Base-by-base conservation (phyloP, 1,284 basidiomycete genomes). In the Rhodofomes roseus region DNA sequence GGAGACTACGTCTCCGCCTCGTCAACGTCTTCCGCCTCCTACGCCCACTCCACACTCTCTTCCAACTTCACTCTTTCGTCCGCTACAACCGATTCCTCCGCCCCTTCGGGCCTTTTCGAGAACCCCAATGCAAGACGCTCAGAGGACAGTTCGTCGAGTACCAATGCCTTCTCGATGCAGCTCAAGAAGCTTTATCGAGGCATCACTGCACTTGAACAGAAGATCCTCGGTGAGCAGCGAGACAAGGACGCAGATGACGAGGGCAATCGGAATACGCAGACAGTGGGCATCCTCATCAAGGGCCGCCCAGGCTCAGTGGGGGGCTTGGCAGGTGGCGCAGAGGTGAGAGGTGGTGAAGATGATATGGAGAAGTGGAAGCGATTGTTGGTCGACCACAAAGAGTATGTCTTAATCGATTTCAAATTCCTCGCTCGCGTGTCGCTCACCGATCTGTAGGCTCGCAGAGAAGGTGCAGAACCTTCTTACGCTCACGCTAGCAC, bases 381-480 rank as follows among this genome's bases (percentile, higher is more conserved):
- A 27, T 76, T 85, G 56, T 82, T 92, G 31, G 71, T 77, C 0
- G 84, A 89, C 69, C 90, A 93, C 71, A 92, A 92, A 71, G 76
- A 79, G 90, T 86, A 64, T 64, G 83, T 76, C 7, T n/a, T 14
- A 39, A 9, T 55, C 34, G 57, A 54, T 63, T 46, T 58, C 20
- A 29, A 31, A 23, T 18, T 16, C n/a, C 20, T 5, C 43, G 27
- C 14, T 40, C 18, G 4, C 39, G 27, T 59, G 20, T 58, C 48
- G 37, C 48, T 44, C 11, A 57, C 34, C 23, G 40, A 37, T 36
- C 12, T 48, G 18, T 41, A 56, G 94, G 63, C 83, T 98, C 6
- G 92, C 92, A 1, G 95, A 98, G 68, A 81, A 85, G 57, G 94
- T 97, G 69, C 93, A 94, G 72, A 87, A 92, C 64, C 86, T 98